Evolutionary conservation across 2,329 filamentous ascomycete genomes (phyloP), one percentile per base, ranked within the genome.

Genomic region (Teratosphaeria gauchensis): DNA sequence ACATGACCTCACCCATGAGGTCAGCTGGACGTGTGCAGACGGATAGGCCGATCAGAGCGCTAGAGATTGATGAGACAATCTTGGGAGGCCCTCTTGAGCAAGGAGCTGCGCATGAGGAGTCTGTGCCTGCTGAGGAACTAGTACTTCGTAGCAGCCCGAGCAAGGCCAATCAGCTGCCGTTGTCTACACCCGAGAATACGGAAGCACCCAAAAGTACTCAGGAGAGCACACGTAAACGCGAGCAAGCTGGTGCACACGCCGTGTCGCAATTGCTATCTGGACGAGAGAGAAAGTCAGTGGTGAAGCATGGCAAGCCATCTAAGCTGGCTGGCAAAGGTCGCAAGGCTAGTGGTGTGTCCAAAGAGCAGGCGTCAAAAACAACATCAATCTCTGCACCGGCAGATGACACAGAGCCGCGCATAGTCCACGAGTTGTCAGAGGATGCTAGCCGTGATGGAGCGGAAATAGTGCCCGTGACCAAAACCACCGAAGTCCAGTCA

Each of bases 201-300:
- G 59, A 61, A n/a, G 16, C 63, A 54, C 56, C 64, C 53, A 53
- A 65, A 62, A 54, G 59, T 58, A 55, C 63, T 54, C 58, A 67
- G 62, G 61, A 67, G 51, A 68, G 67, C 58, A 59, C 65, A 35
- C 68, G 65, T 46, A 63, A 65, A 56, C 69, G 68, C 16, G 75
- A 76, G 59, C 55, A 69, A 51, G 67, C 69, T 48, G 73, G 73
- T 21, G 69, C 70, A 21, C 61, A 64, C 56, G 70, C 73, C 48
- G 72, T 70, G 16, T 69, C 66, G 21, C 68, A 70, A 46, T 60
- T 71, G 16, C 60, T 70, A 8, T 59, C 64, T 28, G 51, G 55
- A n/a, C 52, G 52, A 53, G 12, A 35, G 52, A 53, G 19, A 11
- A 53, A 9, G 24, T 19, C 52, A 31, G 3, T 53, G 28, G 19